Evolutionary conservation across 768 basidiomycete genomes (phyloP), one percentile per base, ranked within the genome.

Genomic region (Trametes cingulata): DNA sequence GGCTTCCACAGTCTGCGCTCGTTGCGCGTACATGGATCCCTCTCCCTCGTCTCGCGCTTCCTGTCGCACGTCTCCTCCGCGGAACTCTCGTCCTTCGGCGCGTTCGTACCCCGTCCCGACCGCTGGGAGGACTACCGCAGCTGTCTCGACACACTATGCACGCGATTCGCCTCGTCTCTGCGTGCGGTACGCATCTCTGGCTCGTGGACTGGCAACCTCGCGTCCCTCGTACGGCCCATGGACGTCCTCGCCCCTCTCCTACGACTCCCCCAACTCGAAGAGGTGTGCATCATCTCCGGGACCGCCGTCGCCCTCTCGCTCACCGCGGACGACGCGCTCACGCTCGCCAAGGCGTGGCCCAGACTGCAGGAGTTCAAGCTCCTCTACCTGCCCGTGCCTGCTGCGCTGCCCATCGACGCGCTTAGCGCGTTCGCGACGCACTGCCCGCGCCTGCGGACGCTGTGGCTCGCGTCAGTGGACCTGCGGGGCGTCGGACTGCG

Each of bases 391-490:
- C 36, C 53, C 29, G 53, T 43, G n/a, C 42, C 22, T 19, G 20
- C 41, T 12, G 29, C 41, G 53, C 53, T 54, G 19, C 53, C 53
- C 17, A 54, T 54, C 41, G 53, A 54, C 43, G 53, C 53, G 29
- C 53, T 54, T 19, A 33, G 41, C 19, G 43, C 53, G 19, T 45
- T 54, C 19, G 53, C 42, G 1, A 27, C 10, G 29, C 53, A 54
- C 42, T 54, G 53, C 15, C 53, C 53, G n/a, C 41, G 2, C 5
- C 42, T 54, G 27, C 42, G 24, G 42, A 54, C 53, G 42, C 42
- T 54, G 29, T 54, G 53, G 53, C 53, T 54, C 29, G 53, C 53
- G 15, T 54, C 53, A 29, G 53, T 54, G 19, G 53, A 54, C 43
- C 20, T 54, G 53, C 27, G 33, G 19, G 53, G 53, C 10, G 53